A percentile compares a stretch with the other conserved stretches of the same genome.
These are phyloP conservation scores for Cryphonectria radicalis DNA, from an alignment of 2,329 filamentous ascomycete genomes.

Conservation along the genomic window DNA sequence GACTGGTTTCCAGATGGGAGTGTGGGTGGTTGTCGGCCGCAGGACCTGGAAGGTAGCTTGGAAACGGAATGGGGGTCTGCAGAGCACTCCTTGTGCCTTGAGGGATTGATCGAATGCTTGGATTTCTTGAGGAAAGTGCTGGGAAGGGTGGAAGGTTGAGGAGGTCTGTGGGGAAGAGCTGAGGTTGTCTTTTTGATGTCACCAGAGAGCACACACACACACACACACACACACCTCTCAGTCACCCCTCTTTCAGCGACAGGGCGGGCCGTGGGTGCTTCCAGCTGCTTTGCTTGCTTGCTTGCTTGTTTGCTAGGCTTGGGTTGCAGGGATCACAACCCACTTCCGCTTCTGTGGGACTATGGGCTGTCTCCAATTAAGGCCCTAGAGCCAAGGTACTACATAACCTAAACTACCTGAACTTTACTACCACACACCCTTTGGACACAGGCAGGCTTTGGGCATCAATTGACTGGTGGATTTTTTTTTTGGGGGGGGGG, in stretches of 20 bases:
- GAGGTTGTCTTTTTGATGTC: slow-evolving; percentile 19
- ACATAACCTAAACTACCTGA: neutral
- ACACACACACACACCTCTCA: neutral
- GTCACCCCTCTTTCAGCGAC: slow-evolving; percentile 9
- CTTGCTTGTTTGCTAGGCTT: neutral
- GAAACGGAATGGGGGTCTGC: neutral
- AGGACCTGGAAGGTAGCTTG: neutral
- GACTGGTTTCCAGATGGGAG: neutral
- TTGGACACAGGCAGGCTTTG: neutral
- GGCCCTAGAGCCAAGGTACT: neutral
- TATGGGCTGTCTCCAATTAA: neutral
- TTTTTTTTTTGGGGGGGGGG: too few species aligned
- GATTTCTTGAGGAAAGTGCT: slow-evolving; percentile 9
- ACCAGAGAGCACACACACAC: slow-evolving; percentile 4
- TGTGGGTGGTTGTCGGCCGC: slow-evolving; percentile 13
- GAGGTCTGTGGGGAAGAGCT: slow-evolving; percentile 11
- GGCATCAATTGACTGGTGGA: neutral
- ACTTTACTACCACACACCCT: slow-evolving; percentile 8
- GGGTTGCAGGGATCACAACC: neutral
- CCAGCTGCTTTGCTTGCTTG: neutral
- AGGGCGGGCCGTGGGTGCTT: too few species aligned
- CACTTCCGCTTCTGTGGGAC: neutral
- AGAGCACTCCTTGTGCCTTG: neutral
- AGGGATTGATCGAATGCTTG: neutral
- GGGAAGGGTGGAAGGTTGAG: neutral